Percentiles rank a stretch among this genome's conserved stretches.
Conservation (phyloP, 2,329 filamentous ascomycete species). For the Chaetomium strumarium region DNA sequence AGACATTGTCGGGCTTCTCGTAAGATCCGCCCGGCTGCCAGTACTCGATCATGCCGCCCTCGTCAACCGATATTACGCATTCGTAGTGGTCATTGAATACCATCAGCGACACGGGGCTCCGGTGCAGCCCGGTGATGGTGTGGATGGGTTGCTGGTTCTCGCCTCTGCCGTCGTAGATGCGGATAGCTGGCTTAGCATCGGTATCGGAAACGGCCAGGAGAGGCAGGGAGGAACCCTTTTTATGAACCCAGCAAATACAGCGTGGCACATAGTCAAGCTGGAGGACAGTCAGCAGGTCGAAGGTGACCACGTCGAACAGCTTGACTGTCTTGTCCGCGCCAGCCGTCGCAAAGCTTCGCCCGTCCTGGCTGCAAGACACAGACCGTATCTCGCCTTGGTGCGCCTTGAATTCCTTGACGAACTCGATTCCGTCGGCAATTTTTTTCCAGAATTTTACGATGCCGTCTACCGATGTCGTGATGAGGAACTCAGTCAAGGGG, state of each 20-base stretch:
- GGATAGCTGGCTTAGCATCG: slow-evolving; percentile 63
- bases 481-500: slow-evolving; percentile 86
- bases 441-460: slow-evolving; percentile 99
- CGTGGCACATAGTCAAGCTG: slow-evolving; percentile 69
- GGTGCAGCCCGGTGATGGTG: slow-evolving; percentile 72
- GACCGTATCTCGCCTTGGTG: slow-evolving; percentile 80
- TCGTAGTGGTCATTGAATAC: slow-evolving; percentile 83
- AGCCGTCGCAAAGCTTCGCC: slow-evolving; percentile 86
- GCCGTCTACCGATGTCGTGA: slow-evolving; percentile 91
- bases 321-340: slow-evolving; percentile 74
- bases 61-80: slow-evolving; percentile 85
- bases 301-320: slow-evolving; percentile 77
- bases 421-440: slow-evolving; percentile 81
- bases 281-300: slow-evolving; percentile 79
- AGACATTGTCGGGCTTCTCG: slow-evolving; percentile 88
- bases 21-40: slow-evolving; percentile 78
- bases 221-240: slow-evolving; percentile 78
- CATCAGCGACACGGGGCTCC: slow-evolving; percentile 75
- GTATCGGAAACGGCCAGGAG: slow-evolving; percentile 73
- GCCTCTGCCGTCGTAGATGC: slow-evolving; percentile 84
- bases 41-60: slow-evolving; percentile 92
- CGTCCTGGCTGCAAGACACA: slow-evolving; percentile 82
- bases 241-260: slow-evolving; percentile 88
- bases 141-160: slow-evolving; percentile 72
- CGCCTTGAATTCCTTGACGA: slow-evolving; percentile 95